A percentile compares a stretch with the other conserved stretches of the same genome.
These are phyloP conservation scores for Dalbergia cultrata DNA, from an alignment of 306 rosid species.

Conservation along the genomic window DNA sequence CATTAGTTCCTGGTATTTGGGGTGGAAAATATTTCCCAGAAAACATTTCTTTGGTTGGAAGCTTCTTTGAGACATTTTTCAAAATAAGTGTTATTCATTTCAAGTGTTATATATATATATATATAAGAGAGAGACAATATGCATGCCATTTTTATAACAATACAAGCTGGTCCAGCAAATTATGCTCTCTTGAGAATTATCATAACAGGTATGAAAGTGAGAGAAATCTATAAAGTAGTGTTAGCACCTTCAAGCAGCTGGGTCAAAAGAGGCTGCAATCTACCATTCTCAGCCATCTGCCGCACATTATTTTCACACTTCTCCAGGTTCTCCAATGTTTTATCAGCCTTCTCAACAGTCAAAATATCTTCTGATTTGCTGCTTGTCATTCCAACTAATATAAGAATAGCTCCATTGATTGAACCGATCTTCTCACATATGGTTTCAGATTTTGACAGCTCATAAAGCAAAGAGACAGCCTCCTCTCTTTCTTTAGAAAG, in stretches of 20 bases:
- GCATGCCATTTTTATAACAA: conserved; percentile 30
- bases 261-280: conserved; percentile 85
- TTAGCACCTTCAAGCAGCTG: conserved; percentile 89
- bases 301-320: conserved; percentile 85
- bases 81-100: conserved; percentile 19
- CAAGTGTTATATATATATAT: conserved; percentile 8
- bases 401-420: conserved; percentile 90
- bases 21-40: conserved; percentile 17
- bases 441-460: conserved; percentile 87
- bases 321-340: conserved; percentile 86
- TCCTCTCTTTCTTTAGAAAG: conserved; percentile 91
- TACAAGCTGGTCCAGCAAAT: conserved; percentile 14
- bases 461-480: conserved; percentile 92
- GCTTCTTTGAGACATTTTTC: conserved; percentile 17
- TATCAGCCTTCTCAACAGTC: conserved; percentile 81
- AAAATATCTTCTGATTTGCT: conserved; percentile 86
- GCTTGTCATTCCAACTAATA: conserved; percentile 95
- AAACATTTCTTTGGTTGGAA: conserved; percentile 34
- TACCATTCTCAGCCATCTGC: conserved; percentile 96
- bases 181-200: conserved; percentile 32
- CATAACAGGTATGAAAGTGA: neutral
- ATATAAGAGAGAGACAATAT: neutral
- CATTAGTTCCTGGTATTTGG: neutral
- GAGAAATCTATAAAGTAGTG: conserved; percentile 28
- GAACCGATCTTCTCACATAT: conserved; percentile 95